Evolutionary conservation across 2,329 filamentous ascomycete genomes (phyloP), one percentile per base, ranked within the genome.

Genomic region (Aurifilum marmelostoma): DNA sequence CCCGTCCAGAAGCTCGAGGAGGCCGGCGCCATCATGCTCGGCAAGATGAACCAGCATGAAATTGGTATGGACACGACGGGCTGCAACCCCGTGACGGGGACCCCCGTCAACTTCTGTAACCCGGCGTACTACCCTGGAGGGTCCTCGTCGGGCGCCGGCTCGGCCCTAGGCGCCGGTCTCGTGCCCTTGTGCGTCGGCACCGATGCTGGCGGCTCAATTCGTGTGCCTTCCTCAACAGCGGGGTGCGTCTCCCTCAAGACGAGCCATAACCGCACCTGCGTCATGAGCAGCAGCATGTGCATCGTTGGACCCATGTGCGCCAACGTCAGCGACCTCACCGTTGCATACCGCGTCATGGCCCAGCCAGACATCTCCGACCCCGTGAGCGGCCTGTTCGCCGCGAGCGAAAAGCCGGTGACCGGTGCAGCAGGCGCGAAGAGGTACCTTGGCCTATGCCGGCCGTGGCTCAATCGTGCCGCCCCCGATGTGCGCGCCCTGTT

Each of bases 161-260:
- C 93, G 66, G 86, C 89, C 16, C 84, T 94, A 34, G 85, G 86
- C 27, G 86, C 88, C 9, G 92, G 92, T 1, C 80, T 96, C 32
- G 84, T 94, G 2, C 92, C 92, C n/a, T 88, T 93, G 71, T 87
- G 88, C 1, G 82, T 94, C 34, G 93, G 92, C 50, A 90, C 89
- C 7, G 92, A 95, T 74, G 91, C 91, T 1, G 91, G 92, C 50
- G 92, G 92, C 70, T 92, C 89, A 70, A 87, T 93, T 68, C 89
- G 93, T 52, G 87, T 96, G 50, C 93, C 93, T 0, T 81, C 89
- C 0, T 85, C 86, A 41, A 95, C 92, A 81, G 96, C 92, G 77
- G 92, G 93, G 63, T 80, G 93, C 29, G 97, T 91, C 79, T 93
- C 93, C 2, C 84, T 97, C 69, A 97, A 97, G 79, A 84, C 92